phyloP scores from a whole-genome alignment of 176 grass and related monocot genomes.

The Eleusine coracana region DNA sequence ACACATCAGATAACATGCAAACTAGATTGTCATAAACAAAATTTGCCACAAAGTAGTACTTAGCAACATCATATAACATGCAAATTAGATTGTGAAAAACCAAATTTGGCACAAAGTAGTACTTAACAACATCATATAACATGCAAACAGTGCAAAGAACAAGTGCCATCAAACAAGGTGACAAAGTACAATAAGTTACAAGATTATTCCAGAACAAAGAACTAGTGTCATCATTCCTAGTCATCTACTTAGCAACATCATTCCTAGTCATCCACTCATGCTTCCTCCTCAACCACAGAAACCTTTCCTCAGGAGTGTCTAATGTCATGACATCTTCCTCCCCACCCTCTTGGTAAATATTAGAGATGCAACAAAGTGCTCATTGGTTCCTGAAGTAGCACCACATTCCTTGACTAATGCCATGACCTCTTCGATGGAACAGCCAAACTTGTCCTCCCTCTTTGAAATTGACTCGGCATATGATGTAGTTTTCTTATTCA shows the following conservation, averaged over 20 bases:
- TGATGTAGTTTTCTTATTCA: neutral
- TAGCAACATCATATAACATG: too few relatives aligned
- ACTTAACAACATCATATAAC: too few relatives aligned
- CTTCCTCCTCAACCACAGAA: neutral
- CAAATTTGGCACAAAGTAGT: too few relatives aligned
- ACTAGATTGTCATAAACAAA: too few relatives aligned
- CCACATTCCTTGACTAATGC: neutral
- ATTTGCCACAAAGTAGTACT: too few relatives aligned
- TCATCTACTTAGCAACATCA: neutral
- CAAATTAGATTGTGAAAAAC: too few relatives aligned
- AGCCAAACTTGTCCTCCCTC: neutral
- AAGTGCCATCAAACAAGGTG: too few relatives aligned
- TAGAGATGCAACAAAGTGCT: neutral
- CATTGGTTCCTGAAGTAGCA: neutral
- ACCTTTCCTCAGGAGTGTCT: neutral
- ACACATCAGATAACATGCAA: too few relatives aligned
- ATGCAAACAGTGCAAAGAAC: too few relatives aligned
- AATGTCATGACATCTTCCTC: neutral
- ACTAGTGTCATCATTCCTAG: too few relatives aligned
- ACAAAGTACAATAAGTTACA: neutral
- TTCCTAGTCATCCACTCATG: constrained; percentile 1
- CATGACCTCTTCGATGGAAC: neutral
- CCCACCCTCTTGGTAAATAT: neutral
- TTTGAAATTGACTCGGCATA: neutral
- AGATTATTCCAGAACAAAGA: too few relatives aligned